Evolutionary conservation across 164 flowering plant species (phyloP), one percentile per base, ranked within the genome.

Genomic region (Litsea cubeba): DNA sequence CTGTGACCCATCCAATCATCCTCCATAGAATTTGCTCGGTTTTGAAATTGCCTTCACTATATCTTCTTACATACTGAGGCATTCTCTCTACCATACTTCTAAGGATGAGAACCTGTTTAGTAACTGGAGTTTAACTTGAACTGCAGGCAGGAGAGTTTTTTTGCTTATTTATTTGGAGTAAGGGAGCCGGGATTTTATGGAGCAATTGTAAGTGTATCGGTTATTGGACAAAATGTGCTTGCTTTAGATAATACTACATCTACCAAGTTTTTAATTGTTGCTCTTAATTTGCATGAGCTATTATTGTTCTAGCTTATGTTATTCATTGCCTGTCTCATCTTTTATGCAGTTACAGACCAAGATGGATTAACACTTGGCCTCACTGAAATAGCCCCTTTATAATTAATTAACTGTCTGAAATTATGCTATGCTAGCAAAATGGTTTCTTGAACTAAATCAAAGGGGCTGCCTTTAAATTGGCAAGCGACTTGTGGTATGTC

Each of bases 131-230:
- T 18, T 74, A 12, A 50, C 28, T 73, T 78, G 69, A 57, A 79
- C 72, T 68, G 24, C 76, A 92, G 97, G 85, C 98, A 94, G 84
- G 97, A 94, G 85, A 94, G 98, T 76, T 94, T 90, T 76, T 94
- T 94, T 74, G 97, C 98, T 28, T 92, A 94, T 79, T 83, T 94
- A 78, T 94, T 94, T 85, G 98, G 98, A 79, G 97, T 92, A 69
- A 83, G 70, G 80, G 97, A 94, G 81, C 98, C 98, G 72, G 95
- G 91, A 25, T 92, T 92, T 74, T 92, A 83, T 80, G 97, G 94
- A 76, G 96, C 97, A 72, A 88, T 94, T 76, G 98, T 94, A 76
- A 88, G 94, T 81, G 78, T 71, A 66, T 76, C 8, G 6, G 11
- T 46, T 40, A 35, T 50, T 22, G 72, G 50, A 32, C 15, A 3